Base-by-base conservation (phyloP, 768 basidiomycete genomes). In the Trametes sanguinea region DNA sequence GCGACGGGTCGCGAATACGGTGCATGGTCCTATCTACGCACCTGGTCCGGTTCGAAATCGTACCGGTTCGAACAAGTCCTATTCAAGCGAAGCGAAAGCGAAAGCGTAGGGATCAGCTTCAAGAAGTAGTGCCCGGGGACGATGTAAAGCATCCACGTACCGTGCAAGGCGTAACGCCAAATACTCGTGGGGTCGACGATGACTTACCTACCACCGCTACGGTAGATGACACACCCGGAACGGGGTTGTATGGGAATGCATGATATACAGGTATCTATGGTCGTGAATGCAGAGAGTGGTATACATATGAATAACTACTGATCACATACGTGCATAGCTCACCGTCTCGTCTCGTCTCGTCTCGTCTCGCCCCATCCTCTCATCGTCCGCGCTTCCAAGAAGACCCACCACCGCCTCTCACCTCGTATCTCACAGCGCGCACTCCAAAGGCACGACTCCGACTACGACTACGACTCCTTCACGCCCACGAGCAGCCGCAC, bases 401-500 rank as follows among this genome's bases (percentile, higher is more conserved):
- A 5, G n/a, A 17, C 45, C 5, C 16, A 4, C 45, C 9, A 14
- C 17, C 45, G 4, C 8, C 45, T 9, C 17, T 22, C 45, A 46
- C 6, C 17, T 22, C n/a, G 43, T 6, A 6, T 6, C 43, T 10
- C 43, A 17, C 4, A 6, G 16, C n/a, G 6, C 43, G 43, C 6
- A 10, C 43, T 44, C n/a, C 43, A 44, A 22, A 22, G 22, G 22
- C 22, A 22, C 22, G 22, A 22, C 22, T 22, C 22, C 22, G 43
- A 13, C 10, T 9, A 5, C 14, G 45, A 29, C 52, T 51, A 62
- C n/a, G 44, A 58, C 51, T 59, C 65, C 61, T 71, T 71, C 42
- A 62, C 53, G 3, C 72, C 72, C 6, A 71, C 63, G 27, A 71
- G 40, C 37, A 73, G 56, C 37, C 72, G 60, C 17, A 70, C 37